phyloP scores from a whole-genome alignment of 1,139 yeast genomes.

The Candida sp. region DNA sequence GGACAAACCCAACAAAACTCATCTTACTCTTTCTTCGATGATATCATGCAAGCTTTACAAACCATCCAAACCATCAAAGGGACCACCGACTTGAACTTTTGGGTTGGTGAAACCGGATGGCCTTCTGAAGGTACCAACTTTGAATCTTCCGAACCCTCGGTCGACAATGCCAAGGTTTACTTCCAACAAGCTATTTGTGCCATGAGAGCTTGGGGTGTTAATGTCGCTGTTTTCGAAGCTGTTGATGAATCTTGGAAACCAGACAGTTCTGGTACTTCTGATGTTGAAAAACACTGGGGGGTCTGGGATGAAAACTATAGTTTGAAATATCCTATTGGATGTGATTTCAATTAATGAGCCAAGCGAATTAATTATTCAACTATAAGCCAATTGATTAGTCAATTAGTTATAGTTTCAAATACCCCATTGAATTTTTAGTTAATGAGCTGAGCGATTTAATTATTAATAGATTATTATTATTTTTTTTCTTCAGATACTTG shows the following conservation, averaged over 20 bases:
- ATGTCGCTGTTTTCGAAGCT: slow-evolving; percentile 91
- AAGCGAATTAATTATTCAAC: no score
- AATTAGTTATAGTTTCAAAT: background rate
- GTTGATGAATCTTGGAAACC: slow-evolving; percentile 97
- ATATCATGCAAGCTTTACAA: slow-evolving; percentile 94
- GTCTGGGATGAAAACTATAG: slow-evolving; percentile 59
- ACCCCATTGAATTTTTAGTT: no score
- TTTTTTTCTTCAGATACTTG: no score
- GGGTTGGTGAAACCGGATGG: slow-evolving; percentile 99
- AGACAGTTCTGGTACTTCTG: slow-evolving; percentile 76
- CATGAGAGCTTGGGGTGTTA: slow-evolving; percentile 92
- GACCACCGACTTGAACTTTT: slow-evolving; percentile 76
- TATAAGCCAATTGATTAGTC: background rate
- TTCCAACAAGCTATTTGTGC: slow-evolving; percentile 92
- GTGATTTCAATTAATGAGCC: slow-evolving; percentile 25
- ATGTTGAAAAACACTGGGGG: slow-evolving; percentile 95
- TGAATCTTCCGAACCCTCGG: slow-evolving; percentile 62
- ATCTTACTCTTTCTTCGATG: slow-evolving; percentile 89
- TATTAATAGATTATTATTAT: no score
- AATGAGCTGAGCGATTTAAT: no score
- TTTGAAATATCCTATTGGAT: slow-evolving; percentile 57
- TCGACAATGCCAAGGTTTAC: slow-evolving; percentile 69
- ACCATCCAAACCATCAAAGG: slow-evolving; percentile 83
- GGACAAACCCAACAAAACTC: slow-evolving; percentile 83
- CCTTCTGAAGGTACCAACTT: slow-evolving; percentile 84